phyloP scores from a whole-genome alignment of 169 alveolate species.

The Plasmodium sp. region DNA sequence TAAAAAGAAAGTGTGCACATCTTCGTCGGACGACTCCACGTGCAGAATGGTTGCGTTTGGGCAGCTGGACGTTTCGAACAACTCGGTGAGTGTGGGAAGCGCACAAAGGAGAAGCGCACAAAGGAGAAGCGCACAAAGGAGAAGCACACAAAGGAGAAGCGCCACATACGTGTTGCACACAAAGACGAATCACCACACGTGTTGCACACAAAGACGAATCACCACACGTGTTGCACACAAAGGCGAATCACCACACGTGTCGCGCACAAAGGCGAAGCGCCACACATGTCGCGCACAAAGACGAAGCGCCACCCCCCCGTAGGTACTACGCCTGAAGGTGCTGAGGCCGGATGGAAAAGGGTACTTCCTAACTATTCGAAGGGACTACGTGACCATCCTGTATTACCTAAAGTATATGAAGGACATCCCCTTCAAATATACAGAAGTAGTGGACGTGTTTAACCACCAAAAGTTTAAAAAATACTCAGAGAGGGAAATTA shows the following conservation, averaged over 20 bases:
- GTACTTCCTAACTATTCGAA: constrained; percentile 63
- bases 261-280: no score
- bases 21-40: constrained; percentile 54
- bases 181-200: no score
- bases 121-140: background rate
- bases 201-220: background rate
- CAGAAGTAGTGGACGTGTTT: constrained; percentile 62
- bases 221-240: no score
- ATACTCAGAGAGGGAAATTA: constrained; percentile 9
- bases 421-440: constrained; percentile 50
- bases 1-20: constrained; percentile 58
- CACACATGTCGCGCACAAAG: no score
- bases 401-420: constrained; percentile 57
- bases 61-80: constrained; percentile 58
- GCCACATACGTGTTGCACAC: no score
- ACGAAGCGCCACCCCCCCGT: background rate
- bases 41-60: constrained; percentile 50
- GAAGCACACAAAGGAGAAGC: no score
- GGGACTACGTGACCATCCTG: constrained; percentile 56
- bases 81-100: constrained; percentile 32
- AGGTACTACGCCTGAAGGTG: constrained; percentile 53
- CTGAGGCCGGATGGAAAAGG: constrained; percentile 64
- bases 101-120: background rate
- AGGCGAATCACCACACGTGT: no score
- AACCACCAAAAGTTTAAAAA: constrained; percentile 32